These are phyloP conservation scores for Epicoccum sorghinum DNA, from an alignment of 2,329 filamentous ascomycete species.

Conservation along the genomic window DNA sequence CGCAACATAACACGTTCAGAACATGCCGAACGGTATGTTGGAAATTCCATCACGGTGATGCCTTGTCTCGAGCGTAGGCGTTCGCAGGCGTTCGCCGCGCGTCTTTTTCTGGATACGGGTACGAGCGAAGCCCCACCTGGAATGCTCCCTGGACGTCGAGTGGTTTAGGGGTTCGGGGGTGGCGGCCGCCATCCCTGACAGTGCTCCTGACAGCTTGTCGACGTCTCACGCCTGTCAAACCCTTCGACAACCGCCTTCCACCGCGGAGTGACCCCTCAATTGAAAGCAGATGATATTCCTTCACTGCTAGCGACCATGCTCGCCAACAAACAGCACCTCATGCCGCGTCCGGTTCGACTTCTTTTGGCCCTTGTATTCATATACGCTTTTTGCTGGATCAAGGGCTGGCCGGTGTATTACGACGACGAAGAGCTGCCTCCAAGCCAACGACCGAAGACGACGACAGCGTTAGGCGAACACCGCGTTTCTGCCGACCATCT, in stretches of 20 bases:
- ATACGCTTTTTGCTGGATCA: slow-evolving; percentile 42
- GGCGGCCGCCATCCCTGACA: slow-evolving; percentile 7
- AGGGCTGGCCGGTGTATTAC: slow-evolving; percentile 39
- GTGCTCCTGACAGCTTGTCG: slow-evolving; percentile 10
- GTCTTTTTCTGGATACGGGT: slow-evolving; percentile 1
- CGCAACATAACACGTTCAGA: not conserved
- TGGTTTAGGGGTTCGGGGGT: slow-evolving; percentile 13
- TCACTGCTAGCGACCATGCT: slow-evolving; percentile 31
- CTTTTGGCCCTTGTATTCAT: slow-evolving; percentile 25
- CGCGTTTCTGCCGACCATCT: slow-evolving; percentile 41
- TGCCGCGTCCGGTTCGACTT: slow-evolving; percentile 33
- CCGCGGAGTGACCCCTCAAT: not conserved
- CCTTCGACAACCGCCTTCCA: too few relatives aligned
- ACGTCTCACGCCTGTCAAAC: not conserved
- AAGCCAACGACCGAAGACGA: slow-evolving; percentile 23
- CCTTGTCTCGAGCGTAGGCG: not conserved
- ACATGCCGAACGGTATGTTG: not conserved
- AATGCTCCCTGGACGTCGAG: slow-evolving; percentile 5
- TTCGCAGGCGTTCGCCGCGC: slow-evolving; percentile 9
- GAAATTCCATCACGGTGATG: not conserved
- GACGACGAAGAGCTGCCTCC: slow-evolving; percentile 42
- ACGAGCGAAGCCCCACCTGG: slow-evolving; percentile 13
- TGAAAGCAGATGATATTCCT: slow-evolving; percentile 15
- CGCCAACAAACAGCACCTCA: slow-evolving; percentile 23
- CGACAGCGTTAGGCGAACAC: slow-evolving; percentile 24